Evolutionary conservation across 208 protist species (phyloP), one percentile per base, ranked within the genome.

Genomic region (Wallacemonas sp.): DNA sequence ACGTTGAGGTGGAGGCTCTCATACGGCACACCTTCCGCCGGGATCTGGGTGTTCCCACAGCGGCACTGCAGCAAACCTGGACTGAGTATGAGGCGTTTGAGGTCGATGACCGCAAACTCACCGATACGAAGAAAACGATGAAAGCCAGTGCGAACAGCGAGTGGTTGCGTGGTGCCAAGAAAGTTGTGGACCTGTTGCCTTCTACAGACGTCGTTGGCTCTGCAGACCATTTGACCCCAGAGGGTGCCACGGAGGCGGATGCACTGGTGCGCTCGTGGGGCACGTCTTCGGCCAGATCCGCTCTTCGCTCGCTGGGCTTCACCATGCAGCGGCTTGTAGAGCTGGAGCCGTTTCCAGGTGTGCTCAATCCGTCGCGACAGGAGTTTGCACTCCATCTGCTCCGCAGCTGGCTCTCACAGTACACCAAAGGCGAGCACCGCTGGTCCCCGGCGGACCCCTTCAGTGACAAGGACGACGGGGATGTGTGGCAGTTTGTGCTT

Each of bases 401-500:
- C 15, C 77, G 77, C 9, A 55, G 69, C 22, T 96, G 86, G 81
- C 77, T 90, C 61, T 26, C 72, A 0, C 24, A n/a, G 6, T 95
- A 93, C 69, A 55, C 70, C 11, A 39, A 42, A 15, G 55, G 63
- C n/a, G 71, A 74, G 26, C 82, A 90, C 56, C 82, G 75, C 14
- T 85, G 78, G 68, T 64, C 63, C 6, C 19, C 53, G 0, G 34
- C 72, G 44, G 49, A 79, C 66, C 42, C 69, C 19, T 70, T 84
- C 79, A 41, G 56, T 17, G 53, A 62, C 0, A n/a, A 63, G 5
- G 78, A 82, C 34, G 75, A 86, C 53, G 49, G 45, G 0, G 86
- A 93, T 39, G 53, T 93, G n/a, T 91, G 85, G 78, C 31, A 21
- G 5, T 93, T 96, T 81, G 55, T 92, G n/a, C 41, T 93, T 6